A percentile compares a stretch with the other conserved stretches of the same genome.
phyloP scores from a whole-genome alignment of 2,329 filamentous ascomycete species.

The Ceratocystiopsis minuta region DNA sequence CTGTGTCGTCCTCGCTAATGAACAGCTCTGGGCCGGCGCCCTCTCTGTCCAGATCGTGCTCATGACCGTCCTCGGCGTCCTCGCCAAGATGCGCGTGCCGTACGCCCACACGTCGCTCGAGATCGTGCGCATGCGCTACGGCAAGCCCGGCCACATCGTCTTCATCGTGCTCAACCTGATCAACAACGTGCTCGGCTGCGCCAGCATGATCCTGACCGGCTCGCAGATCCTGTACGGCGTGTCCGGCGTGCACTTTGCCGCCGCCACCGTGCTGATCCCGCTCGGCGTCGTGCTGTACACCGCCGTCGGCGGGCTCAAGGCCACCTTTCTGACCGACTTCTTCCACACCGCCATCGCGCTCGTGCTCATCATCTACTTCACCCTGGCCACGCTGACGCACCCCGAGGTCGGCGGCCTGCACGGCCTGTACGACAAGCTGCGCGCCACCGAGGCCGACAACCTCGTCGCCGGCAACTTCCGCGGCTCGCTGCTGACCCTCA shows the following conservation, averaged over 20 bases:
- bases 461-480: slow-evolving; percentile 16
- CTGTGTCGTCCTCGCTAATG: slow-evolving; percentile 21
- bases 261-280: slow-evolving; percentile 21
- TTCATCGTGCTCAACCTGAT: slow-evolving; percentile 21
- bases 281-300: slow-evolving; percentile 22
- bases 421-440: slow-evolving; percentile 20
- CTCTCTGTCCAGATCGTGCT: slow-evolving; percentile 6
- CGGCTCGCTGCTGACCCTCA: slow-evolving; percentile 21
- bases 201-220: slow-evolving; percentile 21
- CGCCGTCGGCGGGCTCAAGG: slow-evolving; percentile 20
- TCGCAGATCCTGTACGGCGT: slow-evolving; percentile 20
- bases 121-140: slow-evolving; percentile 21
- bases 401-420: slow-evolving; percentile 17
- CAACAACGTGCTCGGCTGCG: slow-evolving; percentile 23
- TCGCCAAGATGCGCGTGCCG: slow-evolving; percentile 23
- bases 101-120: slow-evolving; percentile 24
- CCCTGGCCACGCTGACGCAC: slow-evolving; percentile 15
- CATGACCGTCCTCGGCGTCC: slow-evolving; percentile 20
- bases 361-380: slow-evolving; percentile 20
- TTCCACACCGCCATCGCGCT: slow-evolving; percentile 22
- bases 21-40: slow-evolving; percentile 5
- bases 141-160: slow-evolving; percentile 18
- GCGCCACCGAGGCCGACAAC: slow-evolving; percentile 15
- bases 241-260: slow-evolving; percentile 23
- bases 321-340: slow-evolving; percentile 24